A percentile compares a stretch with the other conserved stretches of the same genome.
phyloP scores from a whole-genome alignment of 2,329 filamentous ascomycete genomes.

The Exophiala xenobiotica region DNA sequence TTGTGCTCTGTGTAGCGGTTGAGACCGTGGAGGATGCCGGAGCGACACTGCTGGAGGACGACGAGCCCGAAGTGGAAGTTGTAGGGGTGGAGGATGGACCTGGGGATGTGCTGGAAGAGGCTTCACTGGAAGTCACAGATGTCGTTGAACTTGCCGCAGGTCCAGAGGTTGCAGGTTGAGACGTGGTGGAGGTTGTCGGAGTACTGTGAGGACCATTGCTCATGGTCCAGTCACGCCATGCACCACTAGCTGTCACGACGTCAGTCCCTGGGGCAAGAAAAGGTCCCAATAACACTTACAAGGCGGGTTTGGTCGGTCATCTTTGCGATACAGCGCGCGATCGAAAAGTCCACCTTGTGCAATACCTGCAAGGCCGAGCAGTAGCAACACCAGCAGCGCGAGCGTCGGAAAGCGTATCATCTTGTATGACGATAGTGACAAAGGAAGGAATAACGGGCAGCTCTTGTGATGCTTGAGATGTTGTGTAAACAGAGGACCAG shows the following conservation, averaged over 20 bases:
- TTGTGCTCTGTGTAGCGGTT: neutral
- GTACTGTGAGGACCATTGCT: neutral
- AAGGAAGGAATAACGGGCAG: too few species aligned
- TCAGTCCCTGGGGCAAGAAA: neutral
- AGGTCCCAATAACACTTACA: neutral
- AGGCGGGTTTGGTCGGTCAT: neutral
- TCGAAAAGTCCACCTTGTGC: neutral
- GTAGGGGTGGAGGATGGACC: neutral
- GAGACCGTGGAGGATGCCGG: too few species aligned
- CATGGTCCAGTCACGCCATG: neutral
- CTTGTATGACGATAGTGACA: neutral
- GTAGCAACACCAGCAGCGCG: neutral
- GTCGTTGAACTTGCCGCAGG: neutral
- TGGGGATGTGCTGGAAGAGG: neutral
- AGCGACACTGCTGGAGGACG: too few species aligned
- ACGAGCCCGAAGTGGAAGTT: neutral
- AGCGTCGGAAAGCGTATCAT: neutral
- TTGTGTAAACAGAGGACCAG: too few species aligned
- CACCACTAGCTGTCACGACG: neutral
- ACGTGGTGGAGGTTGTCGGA: neutral
- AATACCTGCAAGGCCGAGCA: neutral
- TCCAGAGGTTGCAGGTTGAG: neutral
- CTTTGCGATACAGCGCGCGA: conserved; percentile 1
- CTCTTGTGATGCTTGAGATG: too few species aligned
- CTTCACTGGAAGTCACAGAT: neutral